Base-by-base conservation (phyloP, 768 basidiomycete species). In the Mycena capillaripes region DNA sequence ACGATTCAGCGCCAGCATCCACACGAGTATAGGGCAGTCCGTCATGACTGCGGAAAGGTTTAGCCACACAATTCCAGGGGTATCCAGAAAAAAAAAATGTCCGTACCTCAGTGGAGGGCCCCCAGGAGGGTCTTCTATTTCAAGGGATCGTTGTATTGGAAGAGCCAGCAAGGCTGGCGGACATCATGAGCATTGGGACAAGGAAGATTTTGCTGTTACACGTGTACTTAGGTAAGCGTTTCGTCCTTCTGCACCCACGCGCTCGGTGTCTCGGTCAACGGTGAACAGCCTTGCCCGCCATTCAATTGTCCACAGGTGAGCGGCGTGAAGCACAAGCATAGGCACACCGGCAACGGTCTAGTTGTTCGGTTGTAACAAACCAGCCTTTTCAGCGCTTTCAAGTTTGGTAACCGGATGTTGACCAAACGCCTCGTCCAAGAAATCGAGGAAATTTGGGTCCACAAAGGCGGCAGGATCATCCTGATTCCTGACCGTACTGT, bases 1-100 rank as follows among this genome's bases (percentile, higher is more conserved):
- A 3, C 65, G 40, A 23, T 66, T 66, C 30, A 66, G 32, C 12
- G 65, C 56, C n/a, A 66, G 21, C 65, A 66, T 66, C 65, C 53
- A 66, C 8, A 66, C 25, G n/a, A 66, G 42, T 14, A 66, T 66
- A 1, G 55, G 65, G 40, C 42, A 57, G n/a, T 50, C 48, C 42
- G 42, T 17, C 42, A 44, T 44, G 16, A 17, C 42, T 44, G 19
- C 42, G 42, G 42, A 44, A 44, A 6, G 42, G 42, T 16, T 44
- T 16, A 44, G 42, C 42, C 42, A 19, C 42, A 19, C 42, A 19
- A 11, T 44, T 44, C 42, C 14, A 44, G 42, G 19, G 42, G 42
- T 17, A 44, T 21, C 42, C 14, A 17, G 19, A 19, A 44, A 3
- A 44, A 6, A 44, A 44, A 44, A 14, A 14, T 21, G 42, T 44